A percentile compares a stretch with the other conserved stretches of the same genome.
These are phyloP conservation scores for Cercospora sojina DNA, from an alignment of 2,329 filamentous ascomycete genomes.

Conservation along the genomic window DNA sequence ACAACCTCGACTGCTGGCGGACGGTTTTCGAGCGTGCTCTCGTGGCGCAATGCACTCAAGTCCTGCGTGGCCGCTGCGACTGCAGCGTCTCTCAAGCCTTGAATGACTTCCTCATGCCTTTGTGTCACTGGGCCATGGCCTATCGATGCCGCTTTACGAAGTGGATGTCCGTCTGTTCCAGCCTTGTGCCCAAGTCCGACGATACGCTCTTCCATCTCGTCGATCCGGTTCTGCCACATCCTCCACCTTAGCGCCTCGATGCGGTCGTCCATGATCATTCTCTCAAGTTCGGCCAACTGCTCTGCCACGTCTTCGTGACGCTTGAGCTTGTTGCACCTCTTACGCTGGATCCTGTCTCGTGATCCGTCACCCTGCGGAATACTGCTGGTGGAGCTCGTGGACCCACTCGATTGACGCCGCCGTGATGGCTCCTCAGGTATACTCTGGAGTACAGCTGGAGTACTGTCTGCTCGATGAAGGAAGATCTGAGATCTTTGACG, in stretches of 20 bases:
- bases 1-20: not conserved
- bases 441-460: not conserved
- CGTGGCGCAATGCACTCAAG: not conserved
- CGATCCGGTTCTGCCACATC: not conserved
- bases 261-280: conserved; percentile 1
- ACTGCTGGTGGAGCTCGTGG: not conserved
- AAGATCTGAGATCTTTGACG: not conserved
- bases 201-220: not conserved
- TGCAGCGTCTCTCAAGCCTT: not conserved
- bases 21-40: not conserved
- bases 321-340: not conserved
- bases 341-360: not conserved
- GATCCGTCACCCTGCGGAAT: conserved; percentile 3
- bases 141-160: not conserved
- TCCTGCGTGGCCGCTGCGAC: not conserved
- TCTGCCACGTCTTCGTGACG: not conserved
- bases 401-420: not conserved
- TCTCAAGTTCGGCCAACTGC: not conserved
- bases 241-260: not conserved
- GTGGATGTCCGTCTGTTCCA: not conserved
- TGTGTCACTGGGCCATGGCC: not conserved
- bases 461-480: conserved; percentile 1
- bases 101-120: not conserved
- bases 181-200: not conserved
- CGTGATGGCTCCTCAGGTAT: conserved; percentile 3